These are phyloP conservation scores for Arabidopsis hybrid DNA, from an alignment of 441 rosid genomes.

Conservation along the genomic window DNA sequence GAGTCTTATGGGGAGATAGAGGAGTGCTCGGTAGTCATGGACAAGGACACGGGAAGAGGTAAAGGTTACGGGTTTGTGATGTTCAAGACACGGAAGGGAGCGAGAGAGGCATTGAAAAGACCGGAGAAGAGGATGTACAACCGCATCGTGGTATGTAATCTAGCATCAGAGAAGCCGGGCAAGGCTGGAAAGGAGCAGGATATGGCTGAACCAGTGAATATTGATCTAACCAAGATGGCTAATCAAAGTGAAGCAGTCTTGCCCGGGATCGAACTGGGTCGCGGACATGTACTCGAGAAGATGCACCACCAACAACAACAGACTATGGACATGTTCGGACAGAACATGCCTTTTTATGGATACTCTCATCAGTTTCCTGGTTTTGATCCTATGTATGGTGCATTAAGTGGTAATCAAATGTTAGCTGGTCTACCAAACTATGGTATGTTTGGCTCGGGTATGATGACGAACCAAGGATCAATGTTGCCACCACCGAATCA, in stretches of 20 bases:
- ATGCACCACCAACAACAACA: slow-evolving; percentile 9
- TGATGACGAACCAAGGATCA: slow-evolving; percentile 40
- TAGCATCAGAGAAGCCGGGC: slow-evolving; percentile 52
- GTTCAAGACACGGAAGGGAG: slow-evolving; percentile 49
- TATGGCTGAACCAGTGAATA: slow-evolving; percentile 44
- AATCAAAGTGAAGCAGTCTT: slow-evolving; percentile 1
- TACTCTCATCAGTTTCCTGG: slow-evolving; percentile 49
- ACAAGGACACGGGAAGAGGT: slow-evolving; percentile 52
- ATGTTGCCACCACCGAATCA: slow-evolving; percentile 22
- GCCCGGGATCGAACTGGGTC: not conserved
- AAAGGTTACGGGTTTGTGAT: slow-evolving; percentile 60
- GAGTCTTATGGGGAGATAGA: slow-evolving; percentile 56
- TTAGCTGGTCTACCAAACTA: slow-evolving; percentile 27
- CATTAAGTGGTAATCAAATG: slow-evolving; percentile 24
- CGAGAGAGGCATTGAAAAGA: slow-evolving; percentile 54
- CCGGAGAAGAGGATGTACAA: slow-evolving; percentile 53
- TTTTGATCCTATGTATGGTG: slow-evolving; percentile 45
- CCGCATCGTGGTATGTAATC: slow-evolving; percentile 49
- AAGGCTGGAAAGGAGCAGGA: slow-evolving; percentile 22
- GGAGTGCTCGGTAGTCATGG: slow-evolving; percentile 55
- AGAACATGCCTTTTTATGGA: slow-evolving; percentile 49
- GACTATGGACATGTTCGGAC: slow-evolving; percentile 31
- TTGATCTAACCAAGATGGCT: slow-evolving; percentile 3
- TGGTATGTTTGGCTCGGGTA: slow-evolving; percentile 36
- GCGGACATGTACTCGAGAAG: slow-evolving; percentile 25